A percentile compares a stretch with the other conserved stretches of the same genome.
phyloP scores from a whole-genome alignment of 2,329 filamentous ascomycete species.

The Phialophora verrucosa region DNA sequence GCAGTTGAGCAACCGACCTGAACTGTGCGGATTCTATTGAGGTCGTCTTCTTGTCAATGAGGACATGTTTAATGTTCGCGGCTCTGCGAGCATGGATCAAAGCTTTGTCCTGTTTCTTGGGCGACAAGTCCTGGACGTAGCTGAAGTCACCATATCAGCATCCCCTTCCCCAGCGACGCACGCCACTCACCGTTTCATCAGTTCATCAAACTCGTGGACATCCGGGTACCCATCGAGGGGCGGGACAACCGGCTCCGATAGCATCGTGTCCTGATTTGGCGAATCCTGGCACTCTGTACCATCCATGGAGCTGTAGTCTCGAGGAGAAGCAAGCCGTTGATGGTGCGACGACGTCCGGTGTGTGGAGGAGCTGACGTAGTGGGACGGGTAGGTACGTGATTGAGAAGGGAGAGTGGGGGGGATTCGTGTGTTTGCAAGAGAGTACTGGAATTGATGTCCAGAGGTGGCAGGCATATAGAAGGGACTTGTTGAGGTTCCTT shows the following conservation, averaged over 20 bases:
- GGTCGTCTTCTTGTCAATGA: constrained; percentile 58
- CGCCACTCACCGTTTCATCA: constrained; percentile 50
- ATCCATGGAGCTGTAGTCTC: constrained; percentile 45
- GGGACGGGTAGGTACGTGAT: constrained; percentile 44
- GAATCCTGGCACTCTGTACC: constrained; percentile 54
- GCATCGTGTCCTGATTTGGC: constrained; percentile 50
- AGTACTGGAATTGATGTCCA: constrained; percentile 44
- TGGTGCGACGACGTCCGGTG: constrained; percentile 46
- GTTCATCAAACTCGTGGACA: constrained; percentile 53
- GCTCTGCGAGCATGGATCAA: constrained; percentile 56
- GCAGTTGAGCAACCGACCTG: constrained; percentile 43
- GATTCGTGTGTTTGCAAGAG: constrained; percentile 41
- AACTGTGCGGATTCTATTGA: constrained; percentile 59
- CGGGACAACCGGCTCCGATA: constrained; percentile 53
- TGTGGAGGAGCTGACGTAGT: constrained; percentile 39
- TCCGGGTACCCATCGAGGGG: constrained; percentile 53
- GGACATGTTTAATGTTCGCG: constrained; percentile 54
- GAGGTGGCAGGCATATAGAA: constrained; percentile 43
- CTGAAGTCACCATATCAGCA: constrained; percentile 40
- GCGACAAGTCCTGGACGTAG: constrained; percentile 56
- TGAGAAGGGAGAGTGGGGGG: constrained; percentile 41
- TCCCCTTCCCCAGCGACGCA: not conserved
- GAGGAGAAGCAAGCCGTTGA: constrained; percentile 44
- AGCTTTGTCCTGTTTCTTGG: constrained; percentile 60
- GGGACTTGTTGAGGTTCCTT: constrained; percentile 43